Evolutionary conservation across 176 grass and related monocot genomes (phyloP), one percentile per base, ranked within the genome.

Genomic region (Oryza glaberrima): DNA sequence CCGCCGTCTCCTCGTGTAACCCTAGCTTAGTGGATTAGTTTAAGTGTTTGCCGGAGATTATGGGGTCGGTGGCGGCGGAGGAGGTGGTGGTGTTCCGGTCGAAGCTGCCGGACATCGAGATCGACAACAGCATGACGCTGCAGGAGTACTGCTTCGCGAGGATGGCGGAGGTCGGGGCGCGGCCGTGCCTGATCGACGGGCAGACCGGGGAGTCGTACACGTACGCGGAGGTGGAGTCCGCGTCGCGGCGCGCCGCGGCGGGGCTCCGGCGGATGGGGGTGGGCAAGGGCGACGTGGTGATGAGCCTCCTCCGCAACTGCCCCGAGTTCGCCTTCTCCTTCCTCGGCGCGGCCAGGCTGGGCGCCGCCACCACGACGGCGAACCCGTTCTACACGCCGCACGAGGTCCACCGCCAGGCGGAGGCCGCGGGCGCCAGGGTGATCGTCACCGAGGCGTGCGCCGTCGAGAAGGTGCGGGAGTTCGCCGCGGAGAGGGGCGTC

Each of bases 381-480:
- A 95, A 95, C 84, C 90, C 93, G 30, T 95, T 90, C 81, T 83
- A 90, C 88, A 95, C 93, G 23, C 90, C 88, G 35, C 90, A 85
- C 79, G 93, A 95, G 75, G 88, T 95, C 79, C 90, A 95, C 88
- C 86, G 91, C 4, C 93, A 95, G 79, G 77, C 87, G 75, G 85
- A 77, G 17, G 90, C 88, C 0, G 86, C 93, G 0, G 90, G 90
- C 11, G 80, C 88, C 6, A 81, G 14, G 78, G 0, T 96, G n/a
- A 84, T 97, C 83, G 75, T 97, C 52, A 94, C 92, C 26, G 92
- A 94, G 90, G 92, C 92, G 79, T 94, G 90, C 70, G 90, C 92
- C 38, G 92, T 97, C 0, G 90, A 92, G 25, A 91, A 88, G 80
- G 85, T 95, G 32, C 82, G 86, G 0, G 90, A 87, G 75, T 92